These are phyloP conservation scores for Colletotrichum kahawae DNA, from an alignment of 2,329 filamentous ascomycete genomes.

Conservation along the genomic window DNA sequence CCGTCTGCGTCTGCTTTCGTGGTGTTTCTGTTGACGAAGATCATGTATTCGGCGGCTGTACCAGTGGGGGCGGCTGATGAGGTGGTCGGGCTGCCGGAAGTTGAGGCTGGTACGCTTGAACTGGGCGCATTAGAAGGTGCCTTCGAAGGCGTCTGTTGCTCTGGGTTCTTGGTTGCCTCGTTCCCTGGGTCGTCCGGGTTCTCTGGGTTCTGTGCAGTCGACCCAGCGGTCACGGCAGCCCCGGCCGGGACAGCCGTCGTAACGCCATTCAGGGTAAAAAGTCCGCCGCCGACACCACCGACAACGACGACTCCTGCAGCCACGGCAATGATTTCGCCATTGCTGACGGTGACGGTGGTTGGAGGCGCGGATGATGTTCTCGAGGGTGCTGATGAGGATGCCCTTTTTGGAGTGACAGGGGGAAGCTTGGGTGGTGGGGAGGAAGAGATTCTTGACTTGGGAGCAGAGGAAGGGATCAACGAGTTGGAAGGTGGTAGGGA, in stretches of 20 bases:
- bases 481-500: no score
- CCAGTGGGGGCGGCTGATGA: not conserved
- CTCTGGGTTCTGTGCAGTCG: not conserved
- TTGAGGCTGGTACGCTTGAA: not conserved
- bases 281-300: not conserved
- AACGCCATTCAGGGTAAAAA: not conserved
- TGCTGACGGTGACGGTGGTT: not conserved
- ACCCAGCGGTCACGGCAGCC: not conserved
- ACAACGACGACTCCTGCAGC: not conserved
- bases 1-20: not conserved
- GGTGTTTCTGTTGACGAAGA: not conserved
- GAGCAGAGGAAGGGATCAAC: no score
- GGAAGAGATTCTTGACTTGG: no score
- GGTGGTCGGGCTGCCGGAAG: not conserved
- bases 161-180: not conserved
- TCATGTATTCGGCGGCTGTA: not conserved
- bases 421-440: not conserved
- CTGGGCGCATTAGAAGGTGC: not conserved
- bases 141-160: not conserved
- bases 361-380: not conserved
- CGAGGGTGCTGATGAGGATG: not conserved
- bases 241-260: not conserved
- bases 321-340: not conserved
- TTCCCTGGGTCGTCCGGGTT: not conserved
- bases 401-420: not conserved